Evolutionary conservation across 2,329 filamentous ascomycete species (phyloP).

Genomic region (Microcyclospora tardicrescens): DNA sequence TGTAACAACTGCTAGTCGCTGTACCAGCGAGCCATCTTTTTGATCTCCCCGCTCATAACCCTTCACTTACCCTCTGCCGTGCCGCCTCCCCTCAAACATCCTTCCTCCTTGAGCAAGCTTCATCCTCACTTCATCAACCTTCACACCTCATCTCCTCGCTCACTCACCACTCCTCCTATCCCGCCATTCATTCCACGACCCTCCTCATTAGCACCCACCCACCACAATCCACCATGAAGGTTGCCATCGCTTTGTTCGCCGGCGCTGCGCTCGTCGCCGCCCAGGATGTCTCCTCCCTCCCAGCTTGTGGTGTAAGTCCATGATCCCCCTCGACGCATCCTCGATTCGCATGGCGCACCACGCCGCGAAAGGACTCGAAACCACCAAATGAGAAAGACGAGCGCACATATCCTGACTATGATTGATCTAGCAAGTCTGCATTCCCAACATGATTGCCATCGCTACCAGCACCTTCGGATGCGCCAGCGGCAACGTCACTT

Average conservation of each 20-base stretch:
- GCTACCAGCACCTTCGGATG: constrained; percentile 20
- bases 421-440: constrained; percentile 20
- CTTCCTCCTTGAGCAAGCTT: too few relatives aligned
- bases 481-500: constrained; percentile 17
- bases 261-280: constrained; percentile 22
- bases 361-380: too few relatives aligned
- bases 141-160: not conserved
- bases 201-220: not conserved
- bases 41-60: too few relatives aligned
- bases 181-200: not conserved
- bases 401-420: too few relatives aligned
- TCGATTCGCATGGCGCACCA: not conserved
- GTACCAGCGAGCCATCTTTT: too few relatives aligned
- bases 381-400: too few relatives aligned
- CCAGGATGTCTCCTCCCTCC: constrained; percentile 18
- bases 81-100: too few relatives aligned
- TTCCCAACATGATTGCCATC: constrained; percentile 24
- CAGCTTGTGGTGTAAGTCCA: constrained; percentile 24
- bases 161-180: not conserved
- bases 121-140: too few relatives aligned
- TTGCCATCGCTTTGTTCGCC: constrained; percentile 17
- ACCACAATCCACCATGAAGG: constrained; percentile 20
- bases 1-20: too few relatives aligned
- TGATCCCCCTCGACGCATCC: not conserved
- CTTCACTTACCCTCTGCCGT: too few relatives aligned